Conservation (phyloP, 345 rosid species). For the Brassica rapa region DNA sequence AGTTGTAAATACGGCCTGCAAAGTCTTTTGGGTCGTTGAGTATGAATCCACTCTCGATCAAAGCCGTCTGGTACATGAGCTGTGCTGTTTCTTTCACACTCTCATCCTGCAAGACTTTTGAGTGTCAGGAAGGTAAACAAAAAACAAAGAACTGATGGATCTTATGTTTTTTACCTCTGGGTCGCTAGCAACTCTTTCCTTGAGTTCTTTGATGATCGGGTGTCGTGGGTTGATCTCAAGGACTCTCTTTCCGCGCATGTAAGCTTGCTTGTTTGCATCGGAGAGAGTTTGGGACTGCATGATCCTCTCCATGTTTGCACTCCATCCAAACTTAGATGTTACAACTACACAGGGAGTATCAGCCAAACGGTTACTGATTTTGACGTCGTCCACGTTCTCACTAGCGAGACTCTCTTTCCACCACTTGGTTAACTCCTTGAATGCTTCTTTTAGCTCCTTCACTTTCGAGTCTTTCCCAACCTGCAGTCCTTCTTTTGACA, state of each 20-base stretch:
- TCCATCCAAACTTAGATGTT: conserved; percentile 95
- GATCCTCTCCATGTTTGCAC: conserved; percentile 97
- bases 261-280: conserved; percentile 87
- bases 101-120: conserved; percentile 54
- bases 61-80: conserved; percentile 90
- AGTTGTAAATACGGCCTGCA: conserved; percentile 73
- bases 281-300: conserved; percentile 97
- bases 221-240: conserved; percentile 96
- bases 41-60: conserved; percentile 93
- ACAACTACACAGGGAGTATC: conserved; percentile 94
- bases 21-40: conserved; percentile 82
- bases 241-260: conserved; percentile 93
- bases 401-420: conserved; percentile 77
- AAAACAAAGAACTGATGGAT: not conserved
- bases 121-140: not conserved
- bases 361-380: conserved; percentile 85
- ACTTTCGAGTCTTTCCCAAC: conserved; percentile 74
- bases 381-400: conserved; percentile 91
- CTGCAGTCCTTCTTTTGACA: conserved; percentile 89
- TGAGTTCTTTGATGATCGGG: conserved; percentile 93
- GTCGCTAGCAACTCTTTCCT: conserved; percentile 73
- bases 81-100: conserved; percentile 74
- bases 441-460: conserved; percentile 89
- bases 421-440: conserved; percentile 95
- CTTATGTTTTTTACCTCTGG: conserved; percentile 61